Conservation (phyloP, 2,329 filamentous ascomycete species). For the Fusarium agapanthi region DNA sequence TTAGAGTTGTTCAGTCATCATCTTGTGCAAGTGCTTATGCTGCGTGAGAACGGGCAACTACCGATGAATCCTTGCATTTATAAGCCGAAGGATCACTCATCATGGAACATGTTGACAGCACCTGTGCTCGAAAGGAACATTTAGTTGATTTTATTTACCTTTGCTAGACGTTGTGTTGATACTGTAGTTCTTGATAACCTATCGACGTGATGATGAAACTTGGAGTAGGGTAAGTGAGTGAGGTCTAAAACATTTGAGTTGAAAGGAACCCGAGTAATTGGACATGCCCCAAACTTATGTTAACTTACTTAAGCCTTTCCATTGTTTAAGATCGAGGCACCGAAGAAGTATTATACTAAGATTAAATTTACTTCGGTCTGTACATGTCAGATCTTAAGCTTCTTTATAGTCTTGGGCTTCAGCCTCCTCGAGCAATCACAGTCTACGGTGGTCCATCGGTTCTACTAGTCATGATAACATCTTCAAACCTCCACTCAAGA, state of each 20-base stretch:
- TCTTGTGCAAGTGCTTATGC: neutral
- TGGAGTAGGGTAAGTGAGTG: neutral
- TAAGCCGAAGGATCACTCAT: neutral
- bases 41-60: neutral
- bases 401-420: neutral
- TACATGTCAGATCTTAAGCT: neutral
- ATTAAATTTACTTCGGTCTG: too few relatives aligned
- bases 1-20: neutral
- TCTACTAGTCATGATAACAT: conserved; percentile 2
- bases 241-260: neutral
- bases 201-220: too few relatives aligned
- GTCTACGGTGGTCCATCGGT: neutral
- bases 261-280: neutral
- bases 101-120: neutral
- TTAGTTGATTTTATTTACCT: rapidly evolving
- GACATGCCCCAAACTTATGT: too few relatives aligned
- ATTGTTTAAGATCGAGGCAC: too few relatives aligned
- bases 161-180: rapidly evolving
- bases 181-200: neutral
- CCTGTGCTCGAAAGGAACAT: neutral
- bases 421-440: neutral
- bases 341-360: neutral
- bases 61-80: neutral
- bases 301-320: too few relatives aligned
- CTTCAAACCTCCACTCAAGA: conserved; percentile 3